phyloP scores from a whole-genome alignment of 148 eudicot species.

The Selenicereus undatus region DNA sequence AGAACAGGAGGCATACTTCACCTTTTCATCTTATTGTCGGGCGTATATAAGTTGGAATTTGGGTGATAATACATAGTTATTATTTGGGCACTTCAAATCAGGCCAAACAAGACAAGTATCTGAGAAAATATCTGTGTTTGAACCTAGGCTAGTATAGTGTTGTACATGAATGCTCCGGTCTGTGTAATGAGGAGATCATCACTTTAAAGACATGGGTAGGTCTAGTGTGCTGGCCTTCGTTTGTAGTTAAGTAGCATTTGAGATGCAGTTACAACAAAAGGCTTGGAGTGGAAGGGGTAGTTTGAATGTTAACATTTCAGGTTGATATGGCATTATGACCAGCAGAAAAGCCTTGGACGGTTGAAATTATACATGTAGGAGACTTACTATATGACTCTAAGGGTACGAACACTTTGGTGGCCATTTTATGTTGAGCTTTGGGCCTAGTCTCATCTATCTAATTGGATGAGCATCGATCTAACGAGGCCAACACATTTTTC shows the following conservation, averaged over 20 bases:
- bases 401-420: background rate
- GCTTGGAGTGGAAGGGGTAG: background rate
- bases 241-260: no score
- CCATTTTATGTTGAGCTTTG: background rate
- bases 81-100: no score
- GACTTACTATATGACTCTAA: no score
- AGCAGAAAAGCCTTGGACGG: no score
- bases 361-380: background rate
- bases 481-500: background rate
- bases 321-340: background rate
- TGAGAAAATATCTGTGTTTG: no score
- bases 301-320: background rate
- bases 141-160: no score
- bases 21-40: no score
- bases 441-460: background rate
- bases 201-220: background rate
- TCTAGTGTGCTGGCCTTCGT: background rate
- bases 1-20: no score
- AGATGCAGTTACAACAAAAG: background rate
- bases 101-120: no score
- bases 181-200: background rate
- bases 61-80: no score
- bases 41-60: no score
- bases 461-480: background rate
- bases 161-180: background rate